phyloP scores from a whole-genome alignment of 148 eudicot genomes.

The Cornus kousa region DNA sequence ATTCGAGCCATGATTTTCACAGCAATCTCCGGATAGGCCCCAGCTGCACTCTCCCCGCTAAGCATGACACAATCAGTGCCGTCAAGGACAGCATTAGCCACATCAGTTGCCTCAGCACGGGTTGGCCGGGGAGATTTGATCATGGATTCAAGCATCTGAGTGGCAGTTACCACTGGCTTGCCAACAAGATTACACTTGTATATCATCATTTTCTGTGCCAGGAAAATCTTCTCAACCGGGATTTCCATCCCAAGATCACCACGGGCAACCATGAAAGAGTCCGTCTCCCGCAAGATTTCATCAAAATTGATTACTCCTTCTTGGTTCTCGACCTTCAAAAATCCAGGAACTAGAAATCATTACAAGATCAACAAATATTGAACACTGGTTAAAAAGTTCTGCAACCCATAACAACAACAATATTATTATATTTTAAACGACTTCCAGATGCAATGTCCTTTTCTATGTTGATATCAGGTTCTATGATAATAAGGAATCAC shows the following conservation, averaged over 20 bases:
- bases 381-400: not conserved
- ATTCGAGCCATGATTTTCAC: constrained; percentile 82
- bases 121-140: constrained; percentile 78
- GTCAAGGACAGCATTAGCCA: constrained; percentile 79
- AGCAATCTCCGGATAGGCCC: constrained; percentile 84
- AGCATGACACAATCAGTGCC: constrained; percentile 89
- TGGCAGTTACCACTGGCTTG: constrained; percentile 85
- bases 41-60: constrained; percentile 85
- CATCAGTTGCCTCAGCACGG: constrained; percentile 84
- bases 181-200: constrained; percentile 83
- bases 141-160: constrained; percentile 89
- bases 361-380: not conserved
- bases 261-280: constrained; percentile 90
- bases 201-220: constrained; percentile 88
- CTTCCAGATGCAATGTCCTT: no score
- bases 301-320: constrained; percentile 88
- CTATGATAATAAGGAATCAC: no score
- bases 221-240: constrained; percentile 83
- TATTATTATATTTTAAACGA: no score
- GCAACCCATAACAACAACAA: not conserved
- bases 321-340: constrained; percentile 72
- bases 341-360: not conserved
- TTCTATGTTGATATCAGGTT: no score
- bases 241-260: constrained; percentile 95
- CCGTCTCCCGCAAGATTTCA: constrained; percentile 75